phyloP scores from a whole-genome alignment of 805 yeast genomes.

The Cyberlindnera bimundalis region DNA sequence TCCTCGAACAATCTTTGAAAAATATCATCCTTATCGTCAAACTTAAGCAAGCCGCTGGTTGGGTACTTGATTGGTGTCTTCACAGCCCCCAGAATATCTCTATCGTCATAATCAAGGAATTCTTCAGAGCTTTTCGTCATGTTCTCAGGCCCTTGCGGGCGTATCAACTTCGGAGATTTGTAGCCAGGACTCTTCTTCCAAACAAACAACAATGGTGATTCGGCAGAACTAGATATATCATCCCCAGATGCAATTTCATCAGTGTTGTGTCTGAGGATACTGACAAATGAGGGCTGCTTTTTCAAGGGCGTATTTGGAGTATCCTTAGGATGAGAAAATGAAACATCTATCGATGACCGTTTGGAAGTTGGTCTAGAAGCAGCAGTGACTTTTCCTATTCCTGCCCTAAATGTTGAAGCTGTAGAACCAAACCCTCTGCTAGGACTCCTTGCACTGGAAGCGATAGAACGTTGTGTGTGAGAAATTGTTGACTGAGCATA shows the following conservation, averaged over 20 bases:
- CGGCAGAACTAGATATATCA: no score
- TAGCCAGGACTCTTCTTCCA: slow-evolving; percentile 14
- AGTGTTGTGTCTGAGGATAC: slow-evolving; percentile 5
- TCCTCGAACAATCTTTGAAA: neutral
- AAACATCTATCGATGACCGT: no score
- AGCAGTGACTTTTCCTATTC: neutral
- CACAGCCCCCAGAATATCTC: neutral
- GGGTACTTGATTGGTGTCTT: neutral
- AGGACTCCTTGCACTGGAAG: neutral
- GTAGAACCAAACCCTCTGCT: neutral
- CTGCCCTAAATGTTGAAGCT: slow-evolving; percentile 8
- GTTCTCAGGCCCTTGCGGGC: no score
- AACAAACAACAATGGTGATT: neutral
- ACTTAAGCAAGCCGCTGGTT: neutral
- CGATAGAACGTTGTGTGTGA: slow-evolving; percentile 2
- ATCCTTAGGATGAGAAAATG: neutral
- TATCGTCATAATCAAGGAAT: no score
- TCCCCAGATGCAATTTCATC: slow-evolving; percentile 2
- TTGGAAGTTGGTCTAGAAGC: slow-evolving; percentile 11
- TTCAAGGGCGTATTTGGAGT: slow-evolving; percentile 2
- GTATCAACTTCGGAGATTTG: slow-evolving; percentile 17
- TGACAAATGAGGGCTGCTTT: slow-evolving; percentile 11
- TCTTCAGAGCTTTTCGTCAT: no score
- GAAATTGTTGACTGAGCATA: slow-evolving; percentile 11
- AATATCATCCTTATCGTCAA: neutral